These are phyloP conservation scores for Cryptosporidium viatorum DNA, from an alignment of 169 alveolate genomes.

Conservation along the genomic window DNA sequence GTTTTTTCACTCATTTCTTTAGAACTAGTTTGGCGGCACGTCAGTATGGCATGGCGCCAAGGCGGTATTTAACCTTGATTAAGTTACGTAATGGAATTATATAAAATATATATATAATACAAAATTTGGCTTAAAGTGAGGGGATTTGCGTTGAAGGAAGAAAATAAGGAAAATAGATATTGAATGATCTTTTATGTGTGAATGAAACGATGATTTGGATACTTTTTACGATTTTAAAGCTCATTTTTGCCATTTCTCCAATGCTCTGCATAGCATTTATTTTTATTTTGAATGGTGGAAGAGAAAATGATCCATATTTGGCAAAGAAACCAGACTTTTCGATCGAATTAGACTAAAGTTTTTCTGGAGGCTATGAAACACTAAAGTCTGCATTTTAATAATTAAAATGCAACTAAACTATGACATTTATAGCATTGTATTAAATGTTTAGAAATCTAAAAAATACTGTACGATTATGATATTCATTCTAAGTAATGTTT, in stretches of 20 bases:
- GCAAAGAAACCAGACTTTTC: constrained; percentile 58
- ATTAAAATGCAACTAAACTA: too few species aligned
- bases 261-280: constrained; percentile 48
- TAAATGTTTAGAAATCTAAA: too few species aligned
- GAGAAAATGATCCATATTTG: constrained; percentile 49
- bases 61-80: too few species aligned
- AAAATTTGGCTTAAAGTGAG: not conserved
- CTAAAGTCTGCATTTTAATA: too few species aligned
- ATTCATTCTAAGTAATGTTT: too few species aligned
- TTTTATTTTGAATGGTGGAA: constrained; percentile 38
- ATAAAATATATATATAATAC: too few species aligned
- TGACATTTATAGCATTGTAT: too few species aligned
- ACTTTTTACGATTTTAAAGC: constrained; percentile 24
- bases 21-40: too few species aligned
- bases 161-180: not conserved
- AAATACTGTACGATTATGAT: not conserved
- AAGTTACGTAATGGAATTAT: too few species aligned
- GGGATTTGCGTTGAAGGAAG: not conserved
- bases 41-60: too few species aligned
- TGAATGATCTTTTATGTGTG: not conserved
- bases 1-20: too few species aligned
- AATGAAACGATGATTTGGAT: constrained; percentile 22
- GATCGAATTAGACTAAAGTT: constrained; percentile 27
- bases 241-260: constrained; percentile 50
- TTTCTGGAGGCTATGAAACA: not conserved